phyloP scores from a whole-genome alignment of 2,329 filamentous ascomycete species.

The Paracoccidioides lutzii region DNA sequence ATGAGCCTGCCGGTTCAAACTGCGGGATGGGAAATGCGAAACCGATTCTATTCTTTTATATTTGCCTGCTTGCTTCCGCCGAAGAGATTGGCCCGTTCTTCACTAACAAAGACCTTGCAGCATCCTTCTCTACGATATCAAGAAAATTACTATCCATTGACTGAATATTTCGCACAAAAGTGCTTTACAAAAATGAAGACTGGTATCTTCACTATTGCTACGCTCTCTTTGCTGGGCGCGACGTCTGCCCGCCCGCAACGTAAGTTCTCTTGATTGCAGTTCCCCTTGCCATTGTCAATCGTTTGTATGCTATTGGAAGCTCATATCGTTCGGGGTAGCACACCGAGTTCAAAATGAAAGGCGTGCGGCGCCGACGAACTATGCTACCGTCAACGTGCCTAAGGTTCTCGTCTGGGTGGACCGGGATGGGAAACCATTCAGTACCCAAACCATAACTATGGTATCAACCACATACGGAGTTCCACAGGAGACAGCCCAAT shows the following conservation, averaged over 20 bases:
- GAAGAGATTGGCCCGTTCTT: not conserved
- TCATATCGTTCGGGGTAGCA: conserved; percentile 3
- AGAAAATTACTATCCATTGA: not conserved
- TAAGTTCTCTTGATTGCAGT: conserved; percentile 11
- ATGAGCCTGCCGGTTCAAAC: too few relatives aligned
- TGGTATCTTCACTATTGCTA: conserved; percentile 24
- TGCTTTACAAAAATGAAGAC: conserved; percentile 33
- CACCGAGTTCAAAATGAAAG: conserved; percentile 25
- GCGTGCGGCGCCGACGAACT: conserved; percentile 26
- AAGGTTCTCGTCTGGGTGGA: conserved; percentile 49
- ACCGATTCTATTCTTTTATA: not conserved
- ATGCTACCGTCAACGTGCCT: conserved; percentile 30
- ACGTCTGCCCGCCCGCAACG: conserved; percentile 32
- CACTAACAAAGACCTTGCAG: conserved; percentile 2
- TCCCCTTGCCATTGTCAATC: not conserved
- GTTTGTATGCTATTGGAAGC: not conserved
- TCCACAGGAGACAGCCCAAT: not conserved
- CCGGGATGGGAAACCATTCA: conserved; percentile 40
- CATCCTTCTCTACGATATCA: not conserved
- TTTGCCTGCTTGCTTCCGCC: not conserved
- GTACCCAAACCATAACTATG: conserved; percentile 22
- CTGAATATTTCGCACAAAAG: not conserved
- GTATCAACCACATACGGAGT: conserved; percentile 45
- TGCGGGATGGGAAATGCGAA: not conserved
- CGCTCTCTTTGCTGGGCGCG: conserved; percentile 29